Conservation (phyloP, 768 basidiomycete species). For the Rhizopogon salebrosus region DNA sequence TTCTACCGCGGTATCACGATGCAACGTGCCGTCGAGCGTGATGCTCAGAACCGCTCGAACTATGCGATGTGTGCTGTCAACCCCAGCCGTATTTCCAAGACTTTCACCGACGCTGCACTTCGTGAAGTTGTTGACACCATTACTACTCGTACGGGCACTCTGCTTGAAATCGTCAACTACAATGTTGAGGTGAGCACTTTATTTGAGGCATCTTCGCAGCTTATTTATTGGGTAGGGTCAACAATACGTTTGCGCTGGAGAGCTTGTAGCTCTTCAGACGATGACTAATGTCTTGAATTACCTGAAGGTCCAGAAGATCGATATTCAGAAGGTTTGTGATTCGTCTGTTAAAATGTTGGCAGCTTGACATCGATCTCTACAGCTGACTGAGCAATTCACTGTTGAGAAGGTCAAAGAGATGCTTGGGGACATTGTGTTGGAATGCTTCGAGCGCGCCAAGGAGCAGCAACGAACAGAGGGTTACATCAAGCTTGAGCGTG, state of each 20-base stretch:
- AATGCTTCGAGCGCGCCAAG: constrained; percentile 68
- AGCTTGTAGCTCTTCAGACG: constrained; percentile 87
- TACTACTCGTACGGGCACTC: constrained; percentile 63
- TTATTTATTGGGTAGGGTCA: constrained; percentile 60
- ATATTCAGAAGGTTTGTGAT: constrained; percentile 69
- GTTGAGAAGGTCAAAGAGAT: constrained; percentile 96
- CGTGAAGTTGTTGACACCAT: constrained; percentile 96
- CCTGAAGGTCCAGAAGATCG: constrained; percentile 93
- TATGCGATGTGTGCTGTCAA: constrained; percentile 99
- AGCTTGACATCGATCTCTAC: not conserved
- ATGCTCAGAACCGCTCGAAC: constrained; percentile 86
- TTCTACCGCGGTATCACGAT: constrained; percentile 99
- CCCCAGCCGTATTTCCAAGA: constrained; percentile 88
- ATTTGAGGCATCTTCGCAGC: not conserved
- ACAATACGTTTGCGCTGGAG: constrained; percentile 99
- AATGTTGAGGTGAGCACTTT: constrained; percentile 69
- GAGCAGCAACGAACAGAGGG: constrained; percentile 80
- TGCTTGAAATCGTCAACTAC: constrained; percentile 98
- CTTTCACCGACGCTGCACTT: constrained; percentile 93
- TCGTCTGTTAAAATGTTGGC: not conserved
- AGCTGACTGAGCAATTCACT: constrained; percentile 85
- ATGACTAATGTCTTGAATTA: constrained; percentile 97
- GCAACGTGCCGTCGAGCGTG: constrained; percentile 98
- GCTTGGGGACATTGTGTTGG: constrained; percentile 86
- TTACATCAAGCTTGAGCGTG: constrained; percentile 91